A percentile compares a stretch with the other conserved stretches of the same genome.
Evolutionary conservation across 176 grass and related monocot genomes (phyloP).

Genomic region (Otatea glauca): DNA sequence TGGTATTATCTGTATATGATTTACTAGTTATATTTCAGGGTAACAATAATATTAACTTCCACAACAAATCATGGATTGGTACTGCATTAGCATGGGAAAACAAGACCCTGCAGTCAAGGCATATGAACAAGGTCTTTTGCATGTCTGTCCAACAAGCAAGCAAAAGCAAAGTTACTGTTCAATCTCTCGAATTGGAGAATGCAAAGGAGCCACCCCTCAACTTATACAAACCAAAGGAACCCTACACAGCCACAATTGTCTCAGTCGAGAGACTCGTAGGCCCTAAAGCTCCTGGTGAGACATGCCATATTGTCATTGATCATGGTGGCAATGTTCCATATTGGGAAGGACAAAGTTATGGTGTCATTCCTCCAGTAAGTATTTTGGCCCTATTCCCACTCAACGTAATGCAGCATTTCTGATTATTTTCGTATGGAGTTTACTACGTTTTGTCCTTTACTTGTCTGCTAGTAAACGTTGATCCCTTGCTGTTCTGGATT

Average conservation of each 20-base stretch:
- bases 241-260: slow-evolving; percentile 75
- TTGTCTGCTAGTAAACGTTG: not conserved
- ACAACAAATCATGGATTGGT: slow-evolving; percentile 47
- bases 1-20: not conserved
- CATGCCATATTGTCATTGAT: slow-evolving; percentile 91
- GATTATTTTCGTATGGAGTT: not conserved
- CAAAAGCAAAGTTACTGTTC: slow-evolving; percentile 68
- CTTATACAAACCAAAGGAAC: slow-evolving; percentile 73
- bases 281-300: slow-evolving; percentile 84
- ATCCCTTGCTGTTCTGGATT: not conserved
- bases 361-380: slow-evolving; percentile 87
- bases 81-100: slow-evolving; percentile 49
- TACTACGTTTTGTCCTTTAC: not conserved
- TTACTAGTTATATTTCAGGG: slow-evolving; percentile 55
- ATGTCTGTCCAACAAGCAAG: slow-evolving; percentile 62
- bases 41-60: slow-evolving; percentile 50
- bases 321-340: slow-evolving; percentile 92
- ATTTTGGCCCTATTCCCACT: not conserved
- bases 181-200: slow-evolving; percentile 72
- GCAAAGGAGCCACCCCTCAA: slow-evolving; percentile 74
- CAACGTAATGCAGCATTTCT: not conserved
- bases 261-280: slow-evolving; percentile 92
- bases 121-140: slow-evolving; percentile 58
- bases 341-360: slow-evolving; percentile 96
- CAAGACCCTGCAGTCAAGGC: slow-evolving; percentile 42